Evolutionary conservation across 2,329 filamentous ascomycete genomes (phyloP), one percentile per base, ranked within the genome.

Genomic region (Penicillium sp.): DNA sequence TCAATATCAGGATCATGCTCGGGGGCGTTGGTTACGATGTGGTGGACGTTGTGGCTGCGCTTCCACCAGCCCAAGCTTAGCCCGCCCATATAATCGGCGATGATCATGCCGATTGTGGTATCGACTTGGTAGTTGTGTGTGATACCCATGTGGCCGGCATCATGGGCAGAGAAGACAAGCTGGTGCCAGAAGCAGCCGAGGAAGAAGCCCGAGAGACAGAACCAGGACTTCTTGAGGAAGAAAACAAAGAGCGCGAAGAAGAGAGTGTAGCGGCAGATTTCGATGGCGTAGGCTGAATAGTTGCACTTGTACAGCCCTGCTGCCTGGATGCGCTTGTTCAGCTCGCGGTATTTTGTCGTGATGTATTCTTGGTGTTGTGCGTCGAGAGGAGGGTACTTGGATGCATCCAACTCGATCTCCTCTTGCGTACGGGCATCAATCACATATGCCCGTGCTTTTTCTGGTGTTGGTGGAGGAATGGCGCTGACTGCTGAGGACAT

Each of bases 1-100:
- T 92, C 84, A 64, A 96, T 97, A 69, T 97, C 93, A 0, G 93
- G 93, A 69, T 97, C 93, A 69, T 97, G 92, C 72, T 96, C 93
- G 13, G 91, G 89, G 26, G 88, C 87, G 72, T 97, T 97, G 9
- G 93, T 97, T 41, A 97, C 88, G 64, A 97, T 90, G 69, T 97
- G 93, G 70, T 97, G 93, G 13, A 97, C 91, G 68, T 97, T 97
- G 73, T 97, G 92, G 69, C 85, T 96, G 57, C 85, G 82, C 75
- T 97, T 97, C 93, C 93, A 97, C 93, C 93, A 97, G 44, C 93
- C 90, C 43, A 96, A 76, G 13, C 90, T 95, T 19, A 97, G 76
- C 0, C 94, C 93, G 34, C 93, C 93, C 27, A 93, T 77, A 63
- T 88, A 96, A 70, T 95, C 88, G 45, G 91, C 91, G 66, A 97